phyloP scores from a whole-genome alignment of 2,329 filamentous ascomycete species.

The Penicillium oxalicum region DNA sequence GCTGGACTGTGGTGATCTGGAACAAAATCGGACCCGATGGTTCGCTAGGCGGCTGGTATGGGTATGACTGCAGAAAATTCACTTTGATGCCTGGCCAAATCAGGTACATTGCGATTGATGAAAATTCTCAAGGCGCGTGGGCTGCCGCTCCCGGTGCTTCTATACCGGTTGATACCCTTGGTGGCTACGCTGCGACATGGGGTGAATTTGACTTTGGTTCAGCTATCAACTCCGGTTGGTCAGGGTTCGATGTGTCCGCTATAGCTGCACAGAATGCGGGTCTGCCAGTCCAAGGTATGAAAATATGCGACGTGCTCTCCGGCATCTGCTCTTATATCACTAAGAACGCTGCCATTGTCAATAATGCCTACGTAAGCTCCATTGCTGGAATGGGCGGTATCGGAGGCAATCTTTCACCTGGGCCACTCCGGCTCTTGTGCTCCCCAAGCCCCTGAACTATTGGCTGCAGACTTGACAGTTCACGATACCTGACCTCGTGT shows the following conservation, averaged over 20 bases:
- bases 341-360: background rate
- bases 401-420: background rate
- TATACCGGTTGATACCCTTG: background rate
- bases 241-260: background rate
- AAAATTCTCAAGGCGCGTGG: background rate
- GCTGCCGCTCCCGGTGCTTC: background rate
- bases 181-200: background rate
- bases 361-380: background rate
- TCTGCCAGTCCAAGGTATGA: background rate
- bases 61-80: background rate
- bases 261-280: background rate
- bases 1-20: background rate
- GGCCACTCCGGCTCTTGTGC: conserved; percentile 1
- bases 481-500: too few species aligned
- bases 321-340: background rate
- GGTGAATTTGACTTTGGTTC: background rate
- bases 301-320: conserved; percentile 1
- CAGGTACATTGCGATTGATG: background rate
- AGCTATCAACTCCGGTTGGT: background rate
- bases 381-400: background rate
- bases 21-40: background rate
- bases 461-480: too few species aligned
- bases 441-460: too few species aligned
- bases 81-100: background rate
- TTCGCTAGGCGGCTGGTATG: background rate